A percentile compares a stretch with the other conserved stretches of the same genome.
Conservation (phyloP, 192 early-diverging fungal species). For the Coemansia sp. region DNA sequence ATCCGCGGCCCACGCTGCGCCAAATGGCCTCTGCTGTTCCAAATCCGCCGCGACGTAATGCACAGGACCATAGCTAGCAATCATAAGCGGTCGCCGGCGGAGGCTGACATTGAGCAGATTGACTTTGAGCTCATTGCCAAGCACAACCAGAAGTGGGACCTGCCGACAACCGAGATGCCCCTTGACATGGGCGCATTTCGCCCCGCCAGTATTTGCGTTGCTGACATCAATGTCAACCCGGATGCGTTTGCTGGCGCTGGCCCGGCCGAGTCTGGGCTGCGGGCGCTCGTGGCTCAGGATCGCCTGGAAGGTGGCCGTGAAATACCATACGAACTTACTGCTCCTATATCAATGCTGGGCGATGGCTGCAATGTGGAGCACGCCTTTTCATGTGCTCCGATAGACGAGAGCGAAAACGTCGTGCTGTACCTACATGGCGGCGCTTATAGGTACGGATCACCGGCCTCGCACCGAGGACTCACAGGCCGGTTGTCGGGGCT, state of each 20-base stretch:
- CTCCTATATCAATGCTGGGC: slow-evolving; percentile 8
- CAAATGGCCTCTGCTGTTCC: slow-evolving; percentile 42
- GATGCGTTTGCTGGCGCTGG: slow-evolving; percentile 21
- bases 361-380: not conserved
- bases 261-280: slow-evolving; percentile 23
- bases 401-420: slow-evolving; percentile 44
- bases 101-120: slow-evolving; percentile 36
- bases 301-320: not conserved
- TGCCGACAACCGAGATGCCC: slow-evolving; percentile 15
- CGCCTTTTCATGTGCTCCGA: slow-evolving; percentile 21
- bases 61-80: slow-evolving; percentile 7
- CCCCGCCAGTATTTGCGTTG: slow-evolving; percentile 7
- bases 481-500: slow-evolving; percentile 57
- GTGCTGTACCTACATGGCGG: slow-evolving; percentile 81
- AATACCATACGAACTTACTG: slow-evolving; percentile 29
- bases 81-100: not conserved
- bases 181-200: slow-evolving; percentile 17
- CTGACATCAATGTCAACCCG: slow-evolving; percentile 17
- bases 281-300: slow-evolving; percentile 15
- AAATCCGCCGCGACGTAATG: slow-evolving; percentile 35
- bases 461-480: slow-evolving; percentile 53
- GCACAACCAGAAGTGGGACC: slow-evolving; percentile 11
- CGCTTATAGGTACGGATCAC: slow-evolving; percentile 57
- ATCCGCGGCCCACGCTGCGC: slow-evolving; percentile 34
- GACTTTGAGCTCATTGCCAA: slow-evolving; percentile 30